Evolutionary conservation across 345 rosid species (phyloP).

Genomic region (Salix purpurea): DNA sequence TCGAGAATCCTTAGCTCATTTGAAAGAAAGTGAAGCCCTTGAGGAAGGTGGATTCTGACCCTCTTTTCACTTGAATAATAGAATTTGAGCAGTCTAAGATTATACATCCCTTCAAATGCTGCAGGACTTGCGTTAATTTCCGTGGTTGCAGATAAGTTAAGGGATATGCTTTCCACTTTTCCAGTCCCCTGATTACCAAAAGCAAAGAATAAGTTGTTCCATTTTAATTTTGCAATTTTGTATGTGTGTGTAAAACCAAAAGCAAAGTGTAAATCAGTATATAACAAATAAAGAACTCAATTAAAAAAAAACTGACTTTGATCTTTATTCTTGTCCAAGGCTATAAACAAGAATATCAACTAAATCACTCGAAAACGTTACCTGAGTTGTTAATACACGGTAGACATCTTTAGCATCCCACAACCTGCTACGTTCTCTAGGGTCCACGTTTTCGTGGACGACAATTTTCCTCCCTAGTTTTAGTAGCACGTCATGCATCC

Average conservation of each 20-base stretch:
- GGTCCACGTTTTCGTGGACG: not conserved
- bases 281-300: too few species aligned
- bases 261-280: too few species aligned
- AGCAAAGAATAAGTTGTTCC: too few species aligned
- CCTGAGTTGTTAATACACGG: too few species aligned
- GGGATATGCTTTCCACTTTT: not conserved
- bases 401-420: too few species aligned
- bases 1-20: not conserved
- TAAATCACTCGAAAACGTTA: too few species aligned
- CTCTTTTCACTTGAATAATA: fast-evolving
- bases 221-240: too few species aligned
- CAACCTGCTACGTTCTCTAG: not conserved
- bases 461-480: not conserved
- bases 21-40: not conserved
- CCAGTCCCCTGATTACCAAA: not conserved
- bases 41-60: not conserved
- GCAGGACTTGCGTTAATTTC: not conserved
- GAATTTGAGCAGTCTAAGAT: not conserved
- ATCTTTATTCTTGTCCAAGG: too few species aligned
- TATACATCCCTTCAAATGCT: not conserved
- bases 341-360: too few species aligned
- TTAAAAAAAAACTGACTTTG: too few species aligned
- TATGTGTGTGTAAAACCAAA: too few species aligned
- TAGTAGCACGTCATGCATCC: not conserved
- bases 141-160: not conserved